Conservation (phyloP, 2,329 filamentous ascomycete species). For the Aspergillus viridinutans region DNA sequence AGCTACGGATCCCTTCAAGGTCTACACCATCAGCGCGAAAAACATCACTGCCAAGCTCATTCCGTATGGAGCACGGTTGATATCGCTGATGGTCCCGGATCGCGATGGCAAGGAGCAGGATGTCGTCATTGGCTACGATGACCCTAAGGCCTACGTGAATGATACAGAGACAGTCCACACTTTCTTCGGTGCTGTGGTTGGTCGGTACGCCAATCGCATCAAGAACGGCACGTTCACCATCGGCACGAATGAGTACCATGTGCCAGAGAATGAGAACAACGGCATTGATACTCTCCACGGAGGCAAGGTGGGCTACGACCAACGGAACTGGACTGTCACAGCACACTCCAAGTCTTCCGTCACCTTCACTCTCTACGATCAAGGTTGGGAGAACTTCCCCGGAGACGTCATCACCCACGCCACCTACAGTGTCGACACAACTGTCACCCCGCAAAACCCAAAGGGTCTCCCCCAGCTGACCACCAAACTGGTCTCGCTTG, state of each 20-base stretch:
- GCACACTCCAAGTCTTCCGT: conserved; percentile 37
- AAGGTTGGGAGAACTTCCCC: conserved; percentile 43
- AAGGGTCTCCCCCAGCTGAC: conserved; percentile 42
- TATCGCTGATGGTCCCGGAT: conserved; percentile 48
- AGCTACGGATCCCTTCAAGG: conserved; percentile 33
- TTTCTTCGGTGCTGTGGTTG: conserved; percentile 47
- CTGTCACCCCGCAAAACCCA: conserved; percentile 34
- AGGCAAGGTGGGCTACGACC: conserved; percentile 45
- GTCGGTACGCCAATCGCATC: conserved; percentile 54
- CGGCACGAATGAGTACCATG: conserved; percentile 44
- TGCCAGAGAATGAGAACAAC: conserved; percentile 49
- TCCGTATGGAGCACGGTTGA: conserved; percentile 46
- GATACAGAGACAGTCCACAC: conserved; percentile 47
- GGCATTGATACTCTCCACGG: conserved; percentile 53
- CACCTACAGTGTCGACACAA: conserved; percentile 41
- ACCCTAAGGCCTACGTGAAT: conserved; percentile 40
- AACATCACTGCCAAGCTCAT: conserved; percentile 48
- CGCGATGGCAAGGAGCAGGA: conserved; percentile 48
- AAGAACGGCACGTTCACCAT: conserved; percentile 54
- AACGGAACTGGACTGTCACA: conserved; percentile 49
- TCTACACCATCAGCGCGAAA: conserved; percentile 44
- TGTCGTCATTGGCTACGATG: conserved; percentile 49
- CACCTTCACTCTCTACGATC: conserved; percentile 45
- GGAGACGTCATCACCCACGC: conserved; percentile 46
- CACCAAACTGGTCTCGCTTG: conserved; percentile 41